These are phyloP conservation scores for Gonium pectorale DNA, from an alignment of 139 green algal genomes.

Conservation along the genomic window DNA sequence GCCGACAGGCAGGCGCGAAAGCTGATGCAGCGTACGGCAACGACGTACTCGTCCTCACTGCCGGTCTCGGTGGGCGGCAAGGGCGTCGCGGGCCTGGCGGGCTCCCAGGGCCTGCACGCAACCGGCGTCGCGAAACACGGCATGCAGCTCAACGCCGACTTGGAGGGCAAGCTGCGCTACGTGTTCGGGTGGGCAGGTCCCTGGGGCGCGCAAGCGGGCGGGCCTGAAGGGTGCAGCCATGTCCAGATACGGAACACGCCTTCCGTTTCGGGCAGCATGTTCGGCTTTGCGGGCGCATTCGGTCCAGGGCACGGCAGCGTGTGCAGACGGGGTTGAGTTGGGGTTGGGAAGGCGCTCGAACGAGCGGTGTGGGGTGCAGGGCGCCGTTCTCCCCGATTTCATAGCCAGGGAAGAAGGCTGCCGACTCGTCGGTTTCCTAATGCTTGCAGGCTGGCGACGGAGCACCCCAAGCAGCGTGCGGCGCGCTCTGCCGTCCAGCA, in stretches of 20 bases:
- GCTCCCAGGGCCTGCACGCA: no score
- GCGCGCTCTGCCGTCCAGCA: background rate
- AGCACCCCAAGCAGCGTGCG: slow-evolving; percentile 28
- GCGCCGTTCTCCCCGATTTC: no score
- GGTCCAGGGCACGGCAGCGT: no score
- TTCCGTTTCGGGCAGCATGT: no score
- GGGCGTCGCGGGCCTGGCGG: no score
- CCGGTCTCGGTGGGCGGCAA: background rate
- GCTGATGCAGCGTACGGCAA: background rate
- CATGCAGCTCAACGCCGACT: slow-evolving; percentile 34
- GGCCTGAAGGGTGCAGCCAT: no score
- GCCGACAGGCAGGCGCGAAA: background rate
- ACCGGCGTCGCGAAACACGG: background rate
- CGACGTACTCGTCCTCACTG: background rate
- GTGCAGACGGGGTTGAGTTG: no score
- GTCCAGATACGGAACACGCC: no score
- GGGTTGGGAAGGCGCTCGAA: no score
- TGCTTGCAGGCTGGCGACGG: background rate
- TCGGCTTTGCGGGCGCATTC: no score
- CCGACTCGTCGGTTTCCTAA: background rate
- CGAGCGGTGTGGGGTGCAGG: no score
- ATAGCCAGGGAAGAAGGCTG: background rate
- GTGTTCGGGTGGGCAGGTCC: background rate
- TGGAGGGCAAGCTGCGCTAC: slow-evolving; percentile 18
- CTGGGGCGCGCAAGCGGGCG: no score